Base-by-base conservation (phyloP, 1,284 basidiomycete species). In the Ceratobasidium sp. region DNA sequence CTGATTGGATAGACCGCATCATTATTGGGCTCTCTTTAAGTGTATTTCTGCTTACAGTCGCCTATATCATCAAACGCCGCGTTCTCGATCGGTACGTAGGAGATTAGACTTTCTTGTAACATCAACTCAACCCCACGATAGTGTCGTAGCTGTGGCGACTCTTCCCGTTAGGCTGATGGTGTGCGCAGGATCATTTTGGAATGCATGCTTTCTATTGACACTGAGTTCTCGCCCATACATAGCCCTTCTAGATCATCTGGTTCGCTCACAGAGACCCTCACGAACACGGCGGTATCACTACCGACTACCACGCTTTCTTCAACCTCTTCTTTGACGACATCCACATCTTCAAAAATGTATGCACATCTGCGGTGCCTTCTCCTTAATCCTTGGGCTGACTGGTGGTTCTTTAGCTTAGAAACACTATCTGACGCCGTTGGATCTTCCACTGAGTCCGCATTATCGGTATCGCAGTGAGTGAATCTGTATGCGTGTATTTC, bases 1-100 rank as follows among this genome's bases (percentile, higher is more conserved):
- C 94, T 5, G 94, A 97, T 83, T 91, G 92, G 88, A 83, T 96
- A n/a, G 95, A 98, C 82, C 90, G 94, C 6, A 80, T 96, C 41
- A 83, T 97, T 74, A 90, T 98, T 75, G 81, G 93, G 71, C 85
- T 88, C 4, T 92, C 88, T 0, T 87, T 97, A 36, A 77, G 84
- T n/a, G 92, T 97, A 80, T 97, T 97, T 82, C 76, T 90, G 72
- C 85, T 95, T n/a, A 90, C 92, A 39, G 89, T 94, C 9, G 84
- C 90, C 14, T 96, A 93, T 77, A 90, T 97, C 76, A 78, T 97
- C 76, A 95, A 97, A 80, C 89, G 94, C 73, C 87, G 96, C 18
- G 83, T 97, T 52, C 76, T 97, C 39, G 92, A 96, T 77, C 62
- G 62, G 62, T 67, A 43, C 12, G 46, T 43, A 3, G 4, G 3